phyloP scores from a whole-genome alignment of 2,329 filamentous ascomycete genomes.

The Trichoderma afroharzianum region DNA sequence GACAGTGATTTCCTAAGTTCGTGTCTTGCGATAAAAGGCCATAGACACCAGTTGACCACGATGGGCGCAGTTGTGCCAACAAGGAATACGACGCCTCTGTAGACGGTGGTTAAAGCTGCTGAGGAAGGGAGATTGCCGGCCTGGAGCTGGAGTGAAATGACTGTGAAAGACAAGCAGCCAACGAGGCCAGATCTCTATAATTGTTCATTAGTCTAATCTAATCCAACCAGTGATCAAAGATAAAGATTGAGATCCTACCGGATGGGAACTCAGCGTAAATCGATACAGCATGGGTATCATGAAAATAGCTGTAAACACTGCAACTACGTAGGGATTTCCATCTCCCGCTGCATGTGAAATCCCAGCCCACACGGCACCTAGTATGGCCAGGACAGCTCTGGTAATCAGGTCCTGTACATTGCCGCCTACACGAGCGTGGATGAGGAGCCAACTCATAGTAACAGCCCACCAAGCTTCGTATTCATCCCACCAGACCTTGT shows the following conservation, averaged over 20 bases:
- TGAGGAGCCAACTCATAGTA: slow-evolving; percentile 54
- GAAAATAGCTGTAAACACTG: slow-evolving; percentile 51
- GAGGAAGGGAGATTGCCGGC: slow-evolving; percentile 32
- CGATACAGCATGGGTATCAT: slow-evolving; percentile 60
- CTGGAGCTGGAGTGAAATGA: slow-evolving; percentile 46
- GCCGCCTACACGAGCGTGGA: slow-evolving; percentile 48
- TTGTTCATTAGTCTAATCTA: slow-evolving; percentile 16
- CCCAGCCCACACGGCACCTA: slow-evolving; percentile 55
- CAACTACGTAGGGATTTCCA: slow-evolving; percentile 54
- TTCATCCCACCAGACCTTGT: slow-evolving; percentile 50
- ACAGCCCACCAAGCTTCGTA: slow-evolving; percentile 59
- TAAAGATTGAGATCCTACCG: slow-evolving; percentile 33
- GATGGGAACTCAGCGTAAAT: slow-evolving; percentile 52
- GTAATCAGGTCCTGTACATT: slow-evolving; percentile 56
- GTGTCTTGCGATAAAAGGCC: slow-evolving; percentile 59
- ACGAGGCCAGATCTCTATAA: slow-evolving; percentile 53
- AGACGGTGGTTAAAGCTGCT: slow-evolving; percentile 40
- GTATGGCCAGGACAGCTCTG: slow-evolving; percentile 44
- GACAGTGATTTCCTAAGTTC: slow-evolving; percentile 54
- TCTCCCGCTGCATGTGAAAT: slow-evolving; percentile 47
- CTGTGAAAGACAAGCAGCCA: slow-evolving; percentile 54
- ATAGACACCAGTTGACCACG: slow-evolving; percentile 56
- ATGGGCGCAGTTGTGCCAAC: slow-evolving; percentile 52
- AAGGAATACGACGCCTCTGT: slow-evolving; percentile 48
- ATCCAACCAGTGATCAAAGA: background rate